Evolutionary conservation across 75 land plant species (phyloP), one percentile per base, ranked within the genome.

Genomic region (Cupressus sempervirens): DNA sequence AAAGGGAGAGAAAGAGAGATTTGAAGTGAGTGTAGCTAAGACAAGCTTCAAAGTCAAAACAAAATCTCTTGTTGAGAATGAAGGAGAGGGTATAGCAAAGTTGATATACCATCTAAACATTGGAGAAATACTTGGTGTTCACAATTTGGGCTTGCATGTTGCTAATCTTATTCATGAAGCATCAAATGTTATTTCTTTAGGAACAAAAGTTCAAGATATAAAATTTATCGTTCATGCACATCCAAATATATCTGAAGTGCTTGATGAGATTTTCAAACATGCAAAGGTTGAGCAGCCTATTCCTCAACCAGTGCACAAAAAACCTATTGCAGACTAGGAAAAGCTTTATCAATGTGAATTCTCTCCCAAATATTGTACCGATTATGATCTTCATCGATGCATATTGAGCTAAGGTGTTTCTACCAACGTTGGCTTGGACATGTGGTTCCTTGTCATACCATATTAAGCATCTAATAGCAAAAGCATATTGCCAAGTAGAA

Each of bases 91-190:
- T 38, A 76, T 98, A 81, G 99, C 99, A 40, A 98, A 98, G 99
- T 88, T 98, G 79, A 96, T 98, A 56, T 98, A 96, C 88, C 93
- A 98, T 85, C 94, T 95, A 65, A 98, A 98, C 85, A 93, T 90
- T 65, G 99, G 99, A 54, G 99, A 96, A 88, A 94, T 98, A 72
- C 91, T 98, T 85, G 99, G 99, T 68, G 99, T 98, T 50, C 99
- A 98, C 85, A 98, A 96, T 41, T 92, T 98, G 88, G 99, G 99
- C 50, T 79, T 98, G 86, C 99, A 98, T 91, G 99, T 98, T 58
- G 99, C 99, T 36, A 98, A 98, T 82, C 95, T 98, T 50, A 98
- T 98, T 74, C 99, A 98, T 88, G 99, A 98, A 89, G 99, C 99
- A 80, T 96, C 98, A 62, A 98, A 98, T 89, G 99, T 98, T 12